phyloP scores from a whole-genome alignment of 2,329 filamentous ascomycete species.

The Cordyceps javanica region DNA sequence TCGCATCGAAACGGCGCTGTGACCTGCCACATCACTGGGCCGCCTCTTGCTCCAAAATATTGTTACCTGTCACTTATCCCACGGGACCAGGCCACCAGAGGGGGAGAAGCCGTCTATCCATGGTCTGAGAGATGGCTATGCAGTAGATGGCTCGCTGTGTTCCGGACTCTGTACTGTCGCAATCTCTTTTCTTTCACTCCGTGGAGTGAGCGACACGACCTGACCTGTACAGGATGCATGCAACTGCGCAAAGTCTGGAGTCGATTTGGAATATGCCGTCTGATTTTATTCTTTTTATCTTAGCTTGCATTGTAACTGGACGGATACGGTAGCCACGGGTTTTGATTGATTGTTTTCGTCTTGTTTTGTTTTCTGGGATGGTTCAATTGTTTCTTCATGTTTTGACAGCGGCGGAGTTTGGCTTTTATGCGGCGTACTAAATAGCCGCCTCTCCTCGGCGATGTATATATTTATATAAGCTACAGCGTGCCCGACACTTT shows the following conservation, averaged over 20 bases:
- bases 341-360: background rate
- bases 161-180: background rate
- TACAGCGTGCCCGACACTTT: background rate
- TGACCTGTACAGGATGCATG: background rate
- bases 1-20: background rate
- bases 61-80: background rate
- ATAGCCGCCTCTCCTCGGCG: slow-evolving; percentile 5
- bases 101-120: background rate
- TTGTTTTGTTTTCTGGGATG: background rate
- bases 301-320: slow-evolving; percentile 11
- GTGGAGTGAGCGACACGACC: background rate
- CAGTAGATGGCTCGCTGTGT: background rate
- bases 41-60: background rate
- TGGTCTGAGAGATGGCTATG: background rate
- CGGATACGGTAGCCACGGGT: slow-evolving; percentile 1
- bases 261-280: background rate
- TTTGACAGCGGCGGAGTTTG: slow-evolving; percentile 17
- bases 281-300: slow-evolving; percentile 12
- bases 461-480: background rate
- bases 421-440: slow-evolving; percentile 5
- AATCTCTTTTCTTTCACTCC: background rate
- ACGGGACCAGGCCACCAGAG: background rate
- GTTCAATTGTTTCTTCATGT: slow-evolving; percentile 14
- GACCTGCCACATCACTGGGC: background rate
- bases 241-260: background rate